Percentiles rank a stretch among this genome's conserved stretches.
phyloP scores from a whole-genome alignment of 2,329 filamentous ascomycete genomes.

The Tolypocladium inflatum region DNA sequence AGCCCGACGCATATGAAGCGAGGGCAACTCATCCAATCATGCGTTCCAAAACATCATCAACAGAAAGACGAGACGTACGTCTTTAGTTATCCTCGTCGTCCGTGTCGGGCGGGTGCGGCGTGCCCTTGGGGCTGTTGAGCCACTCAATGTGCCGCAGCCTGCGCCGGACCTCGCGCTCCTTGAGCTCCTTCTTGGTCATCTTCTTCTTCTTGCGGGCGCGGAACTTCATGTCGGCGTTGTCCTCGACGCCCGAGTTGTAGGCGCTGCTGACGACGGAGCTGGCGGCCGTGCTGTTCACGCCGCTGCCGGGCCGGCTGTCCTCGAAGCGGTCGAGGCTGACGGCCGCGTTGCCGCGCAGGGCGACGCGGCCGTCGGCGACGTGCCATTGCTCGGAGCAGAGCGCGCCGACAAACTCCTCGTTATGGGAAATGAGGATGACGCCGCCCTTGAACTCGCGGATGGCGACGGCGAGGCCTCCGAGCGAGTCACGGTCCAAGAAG shows the following conservation, averaged over 20 bases:
- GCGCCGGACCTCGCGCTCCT: slow-evolving; percentile 83
- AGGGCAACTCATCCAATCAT: background rate
- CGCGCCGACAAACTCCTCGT: slow-evolving; percentile 96
- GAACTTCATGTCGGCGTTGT: slow-evolving; percentile 77
- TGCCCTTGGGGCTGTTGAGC: slow-evolving; percentile 80
- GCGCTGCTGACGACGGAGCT: slow-evolving; percentile 51
- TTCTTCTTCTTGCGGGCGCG: slow-evolving; percentile 92
- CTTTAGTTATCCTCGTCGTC: slow-evolving; percentile 55
- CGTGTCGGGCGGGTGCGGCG: slow-evolving; percentile 65
- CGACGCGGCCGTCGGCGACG: slow-evolving; percentile 78
- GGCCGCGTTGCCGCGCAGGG: slow-evolving; percentile 69
- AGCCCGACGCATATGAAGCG: background rate
- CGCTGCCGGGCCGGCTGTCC: slow-evolving; percentile 59
- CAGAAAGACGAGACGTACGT: background rate
- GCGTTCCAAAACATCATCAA: background rate
- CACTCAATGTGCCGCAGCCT: slow-evolving; percentile 78
- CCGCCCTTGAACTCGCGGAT: slow-evolving; percentile 98
- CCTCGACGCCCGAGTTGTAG: slow-evolving; percentile 56
- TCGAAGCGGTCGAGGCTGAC: slow-evolving; percentile 78
- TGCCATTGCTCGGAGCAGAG: slow-evolving; percentile 96
- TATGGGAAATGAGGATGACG: slow-evolving; percentile 98
- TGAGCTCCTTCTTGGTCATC: slow-evolving; percentile 91
- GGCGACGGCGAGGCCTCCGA: slow-evolving; percentile 92
- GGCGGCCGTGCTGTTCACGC: slow-evolving; percentile 43
- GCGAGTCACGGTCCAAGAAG: slow-evolving; percentile 95